Conservation (phyloP, 2,329 filamentous ascomycete genomes). For the Raffaelea ambrosiae region DNA sequence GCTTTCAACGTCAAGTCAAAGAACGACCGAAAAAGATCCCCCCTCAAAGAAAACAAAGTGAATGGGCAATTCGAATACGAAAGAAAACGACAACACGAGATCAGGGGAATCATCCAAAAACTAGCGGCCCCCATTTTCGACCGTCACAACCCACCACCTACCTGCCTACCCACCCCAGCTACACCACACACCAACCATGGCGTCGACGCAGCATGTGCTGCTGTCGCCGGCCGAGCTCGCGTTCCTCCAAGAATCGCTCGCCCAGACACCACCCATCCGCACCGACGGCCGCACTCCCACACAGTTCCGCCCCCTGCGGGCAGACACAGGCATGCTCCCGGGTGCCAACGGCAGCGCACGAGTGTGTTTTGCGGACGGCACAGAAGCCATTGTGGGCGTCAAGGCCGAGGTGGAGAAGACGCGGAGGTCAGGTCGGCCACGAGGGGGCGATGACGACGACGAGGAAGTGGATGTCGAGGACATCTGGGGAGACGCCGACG, state of each 20-base stretch:
- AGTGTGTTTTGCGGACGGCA: slow-evolving; percentile 90
- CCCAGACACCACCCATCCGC: slow-evolving; percentile 73
- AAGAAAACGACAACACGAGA: too few species aligned
- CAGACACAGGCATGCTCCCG: slow-evolving; percentile 84
- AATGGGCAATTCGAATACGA: too few species aligned
- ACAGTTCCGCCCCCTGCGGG: slow-evolving; percentile 84
- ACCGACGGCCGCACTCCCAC: slow-evolving; percentile 75
- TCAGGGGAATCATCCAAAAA: too few species aligned
- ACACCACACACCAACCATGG: slow-evolving; percentile 47
- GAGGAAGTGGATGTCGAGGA: slow-evolving; percentile 12
- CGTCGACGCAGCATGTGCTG: slow-evolving; percentile 58
- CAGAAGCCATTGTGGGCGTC: slow-evolving; percentile 89
- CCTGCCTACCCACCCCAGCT: too few species aligned
- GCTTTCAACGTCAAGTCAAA: neutral
- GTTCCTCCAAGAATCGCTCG: slow-evolving; percentile 84
- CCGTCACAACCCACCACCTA: too few species aligned
- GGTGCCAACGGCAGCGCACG: slow-evolving; percentile 87
- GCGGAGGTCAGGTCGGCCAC: slow-evolving; percentile 3
- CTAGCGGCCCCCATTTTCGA: too few species aligned
- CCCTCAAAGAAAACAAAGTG: neutral
- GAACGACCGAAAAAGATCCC: neutral
- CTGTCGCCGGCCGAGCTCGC: slow-evolving; percentile 94
- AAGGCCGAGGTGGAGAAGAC: slow-evolving; percentile 91
- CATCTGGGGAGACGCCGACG: neutral
- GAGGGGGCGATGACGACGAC: slow-evolving; percentile 17